These are phyloP conservation scores for Cyclotella kingstonii DNA, from an alignment of 108 stramenopile genomes.

Conservation along the genomic window DNA sequence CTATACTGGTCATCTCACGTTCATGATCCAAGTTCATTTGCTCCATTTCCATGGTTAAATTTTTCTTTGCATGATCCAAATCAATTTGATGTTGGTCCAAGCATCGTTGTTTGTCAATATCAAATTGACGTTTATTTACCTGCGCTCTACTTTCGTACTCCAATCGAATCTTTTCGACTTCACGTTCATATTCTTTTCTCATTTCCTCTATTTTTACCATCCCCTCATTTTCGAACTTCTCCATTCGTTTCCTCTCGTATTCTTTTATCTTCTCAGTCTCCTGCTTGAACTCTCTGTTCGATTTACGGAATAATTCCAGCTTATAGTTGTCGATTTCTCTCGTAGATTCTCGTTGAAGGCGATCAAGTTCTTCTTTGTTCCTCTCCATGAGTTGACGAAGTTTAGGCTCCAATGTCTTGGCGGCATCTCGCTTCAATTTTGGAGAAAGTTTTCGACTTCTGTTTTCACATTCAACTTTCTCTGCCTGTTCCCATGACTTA, in stretches of 20 bases:
- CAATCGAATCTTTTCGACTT: constrained; percentile 15
- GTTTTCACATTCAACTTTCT: constrained; percentile 23
- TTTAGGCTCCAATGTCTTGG: constrained; percentile 30
- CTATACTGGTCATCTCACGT: constrained; percentile 12
- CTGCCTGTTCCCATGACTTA: constrained; percentile 24
- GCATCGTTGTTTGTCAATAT: constrained; percentile 4
- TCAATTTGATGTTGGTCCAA: constrained; percentile 15
- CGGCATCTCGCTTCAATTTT: constrained; percentile 36
- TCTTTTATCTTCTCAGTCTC: constrained; percentile 14
- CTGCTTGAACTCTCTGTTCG: constrained; percentile 15
- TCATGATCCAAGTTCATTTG: constrained; percentile 3
- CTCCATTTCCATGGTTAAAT: constrained; percentile 4
- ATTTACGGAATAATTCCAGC: constrained; percentile 27
- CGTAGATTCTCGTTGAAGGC: constrained; percentile 17
- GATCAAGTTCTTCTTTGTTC: constrained; percentile 26
- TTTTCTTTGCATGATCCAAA: constrained; percentile 4
- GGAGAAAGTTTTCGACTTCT: constrained; percentile 23
- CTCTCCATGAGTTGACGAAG: constrained; percentile 19
- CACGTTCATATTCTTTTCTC: constrained; percentile 4
- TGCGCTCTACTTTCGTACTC: constrained; percentile 14
- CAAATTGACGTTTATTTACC: constrained; percentile 15
- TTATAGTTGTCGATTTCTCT: constrained; percentile 25
- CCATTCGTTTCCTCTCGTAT: constrained; percentile 17
- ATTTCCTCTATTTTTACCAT: constrained; percentile 17
- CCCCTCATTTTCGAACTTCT: constrained; percentile 29